Percentiles rank a stretch among this genome's conserved stretches.
Evolutionary conservation across 495 filamentous ascomycete species (phyloP).

Genomic region (Xylaria cubensis): DNA sequence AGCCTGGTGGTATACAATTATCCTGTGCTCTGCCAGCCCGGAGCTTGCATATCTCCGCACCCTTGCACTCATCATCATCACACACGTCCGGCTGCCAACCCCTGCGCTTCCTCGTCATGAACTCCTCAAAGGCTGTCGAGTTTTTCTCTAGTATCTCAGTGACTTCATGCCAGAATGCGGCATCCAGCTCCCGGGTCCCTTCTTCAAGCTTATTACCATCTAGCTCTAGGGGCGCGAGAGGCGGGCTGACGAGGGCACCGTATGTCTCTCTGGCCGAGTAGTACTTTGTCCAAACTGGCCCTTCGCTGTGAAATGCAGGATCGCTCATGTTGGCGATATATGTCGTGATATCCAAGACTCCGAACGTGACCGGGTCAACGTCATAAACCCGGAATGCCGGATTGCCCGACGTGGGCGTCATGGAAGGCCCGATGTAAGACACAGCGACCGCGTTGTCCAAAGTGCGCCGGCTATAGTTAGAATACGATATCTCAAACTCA

Average conservation of each 20-base stretch:
- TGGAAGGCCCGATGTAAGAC: slow-evolving; percentile 58
- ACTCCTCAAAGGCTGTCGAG: slow-evolving; percentile 33
- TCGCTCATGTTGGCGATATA: slow-evolving; percentile 60
- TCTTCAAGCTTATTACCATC: background rate
- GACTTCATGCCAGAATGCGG: slow-evolving; percentile 66
- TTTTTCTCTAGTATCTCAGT: slow-evolving; percentile 44
- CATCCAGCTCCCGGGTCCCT: slow-evolving; percentile 51
- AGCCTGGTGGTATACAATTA: slow-evolving; percentile 38
- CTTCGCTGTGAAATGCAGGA: slow-evolving; percentile 45
- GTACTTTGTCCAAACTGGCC: slow-evolving; percentile 57
- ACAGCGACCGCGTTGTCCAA: slow-evolving; percentile 50
- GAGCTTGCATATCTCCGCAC: slow-evolving; percentile 41
- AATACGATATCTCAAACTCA: slow-evolving; percentile 61
- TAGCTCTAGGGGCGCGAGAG: slow-evolving; percentile 27
- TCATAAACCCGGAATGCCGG: slow-evolving; percentile 64
- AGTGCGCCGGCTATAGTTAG: slow-evolving; percentile 45
- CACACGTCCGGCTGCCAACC: slow-evolving; percentile 36
- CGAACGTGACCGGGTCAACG: slow-evolving; percentile 62
- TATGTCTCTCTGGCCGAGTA: slow-evolving; percentile 63
- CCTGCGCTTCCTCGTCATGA: slow-evolving; percentile 36
- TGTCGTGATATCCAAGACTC: slow-evolving; percentile 57
- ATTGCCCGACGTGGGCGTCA: slow-evolving; percentile 60
- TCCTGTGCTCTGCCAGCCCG: slow-evolving; percentile 41
- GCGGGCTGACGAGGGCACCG: slow-evolving; percentile 51
- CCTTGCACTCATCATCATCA: slow-evolving; percentile 34